Evolutionary conservation across 257 asterid genomes (phyloP), one percentile per base, ranked within the genome.

Genomic region (Solanum piurae): DNA sequence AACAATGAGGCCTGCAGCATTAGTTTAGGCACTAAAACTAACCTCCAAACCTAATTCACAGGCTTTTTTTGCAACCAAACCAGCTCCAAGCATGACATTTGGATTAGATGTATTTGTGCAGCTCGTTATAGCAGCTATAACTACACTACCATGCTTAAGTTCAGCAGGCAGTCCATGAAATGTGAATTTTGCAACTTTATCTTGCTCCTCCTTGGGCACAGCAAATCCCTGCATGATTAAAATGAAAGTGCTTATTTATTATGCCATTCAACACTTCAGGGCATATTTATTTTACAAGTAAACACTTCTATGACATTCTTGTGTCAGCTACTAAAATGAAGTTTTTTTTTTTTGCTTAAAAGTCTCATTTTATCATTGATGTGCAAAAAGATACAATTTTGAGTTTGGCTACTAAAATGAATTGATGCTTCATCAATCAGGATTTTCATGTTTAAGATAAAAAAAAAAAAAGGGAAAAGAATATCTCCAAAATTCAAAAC

Each of bases 21-120:
- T 20, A 77, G 31, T 42, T 79, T 29, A 82, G 40, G 88, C 55
- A 31, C 52, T 20, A n/a, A 49, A 18, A 92, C 96, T 83, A 86
- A 96, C 99, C 98, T 96, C 94, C 88, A 96, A 88, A 7, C 99
- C 98, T 88, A 96, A 87, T 89, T 96, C 98, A 62, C 96, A 95
- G 38, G 99, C 98, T 92, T 94, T 96, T 94, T 96, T 96, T 6
- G 98, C 98, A 69, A 96, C 99, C 76, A 96, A 98, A 87, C 95
- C 99, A 88, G 99, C 99, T 87, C 99, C 99, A 90, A 96, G 98
- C 99, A 96, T 96, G 89, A 96, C 98, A 91, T 98, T 96, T 79
- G 99, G 99, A 93, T 96, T 96, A 68, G 99, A 96, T 77, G 99
- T 96, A 91, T 96, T 95, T 83, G 98, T 96, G 90, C 99, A 96